Evolutionary conservation across 164 flowering plant species (phyloP).

Genomic region (Chimonanthus salicifolius): DNA sequence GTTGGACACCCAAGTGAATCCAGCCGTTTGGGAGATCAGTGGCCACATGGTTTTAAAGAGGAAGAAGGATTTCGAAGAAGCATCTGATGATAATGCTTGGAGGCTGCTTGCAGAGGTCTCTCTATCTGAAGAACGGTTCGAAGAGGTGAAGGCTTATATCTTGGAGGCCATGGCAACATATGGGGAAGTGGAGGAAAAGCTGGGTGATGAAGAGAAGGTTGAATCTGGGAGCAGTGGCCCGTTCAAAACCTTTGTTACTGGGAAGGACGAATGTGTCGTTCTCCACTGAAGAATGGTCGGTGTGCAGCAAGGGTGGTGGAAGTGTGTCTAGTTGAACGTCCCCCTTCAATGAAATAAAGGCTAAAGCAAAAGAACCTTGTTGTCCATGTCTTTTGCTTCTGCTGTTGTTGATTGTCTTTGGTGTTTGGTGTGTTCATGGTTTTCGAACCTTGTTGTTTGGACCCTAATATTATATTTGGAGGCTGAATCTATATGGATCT

Average conservation of each 20-base stretch:
- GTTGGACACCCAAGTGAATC: constrained; percentile 81
- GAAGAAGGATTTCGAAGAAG: constrained; percentile 58
- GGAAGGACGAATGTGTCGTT: background rate
- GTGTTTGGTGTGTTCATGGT: background rate
- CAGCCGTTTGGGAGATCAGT: constrained; percentile 90
- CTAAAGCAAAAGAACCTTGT: background rate
- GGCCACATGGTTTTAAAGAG: constrained; percentile 88
- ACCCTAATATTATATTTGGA: no score
- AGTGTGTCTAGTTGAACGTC: background rate
- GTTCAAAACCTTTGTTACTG: background rate
- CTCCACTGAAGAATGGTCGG: background rate
- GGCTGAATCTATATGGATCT: background rate
- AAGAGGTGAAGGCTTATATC: constrained; percentile 57
- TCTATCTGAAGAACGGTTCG: constrained; percentile 59
- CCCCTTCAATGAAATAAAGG: background rate
- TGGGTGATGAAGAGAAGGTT: background rate
- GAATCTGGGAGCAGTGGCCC: background rate
- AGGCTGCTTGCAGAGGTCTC: constrained; percentile 82
- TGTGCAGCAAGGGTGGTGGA: background rate
- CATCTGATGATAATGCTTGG: constrained; percentile 65
- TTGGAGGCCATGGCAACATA: constrained; percentile 36
- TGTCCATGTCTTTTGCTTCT: background rate
- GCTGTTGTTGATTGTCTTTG: background rate
- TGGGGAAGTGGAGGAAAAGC: constrained; percentile 1
- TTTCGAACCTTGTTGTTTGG: background rate